These are phyloP conservation scores for Dendryphion nanum DNA, from an alignment of 2,329 filamentous ascomycete genomes.

Conservation along the genomic window DNA sequence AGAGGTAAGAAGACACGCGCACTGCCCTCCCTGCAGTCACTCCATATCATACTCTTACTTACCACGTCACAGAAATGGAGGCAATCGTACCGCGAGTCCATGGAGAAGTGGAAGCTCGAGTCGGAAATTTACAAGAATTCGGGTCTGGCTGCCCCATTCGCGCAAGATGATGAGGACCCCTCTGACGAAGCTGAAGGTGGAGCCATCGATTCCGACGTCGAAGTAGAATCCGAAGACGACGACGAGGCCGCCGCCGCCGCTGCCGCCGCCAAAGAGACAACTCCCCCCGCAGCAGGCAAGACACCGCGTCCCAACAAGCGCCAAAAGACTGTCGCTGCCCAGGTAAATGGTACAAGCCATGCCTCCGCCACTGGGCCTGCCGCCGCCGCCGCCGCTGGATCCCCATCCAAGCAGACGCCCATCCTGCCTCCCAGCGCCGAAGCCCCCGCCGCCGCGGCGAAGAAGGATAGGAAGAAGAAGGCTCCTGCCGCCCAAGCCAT, in stretches of 20 bases:
- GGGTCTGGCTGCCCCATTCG: slow-evolving; percentile 40
- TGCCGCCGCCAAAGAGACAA: slow-evolving; percentile 30
- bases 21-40: not conserved
- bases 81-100: slow-evolving; percentile 52
- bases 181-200: slow-evolving; percentile 38
- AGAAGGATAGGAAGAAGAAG: slow-evolving; percentile 36
- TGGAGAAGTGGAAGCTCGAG: slow-evolving; percentile 56
- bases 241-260: slow-evolving; percentile 23
- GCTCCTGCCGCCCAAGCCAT: slow-evolving; percentile 12
- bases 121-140: slow-evolving; percentile 55
- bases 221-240: slow-evolving; percentile 35
- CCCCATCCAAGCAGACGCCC: slow-evolving; percentile 4
- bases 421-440: slow-evolving; percentile 12
- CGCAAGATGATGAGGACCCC: slow-evolving; percentile 42
- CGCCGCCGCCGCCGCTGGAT: slow-evolving; percentile 9
- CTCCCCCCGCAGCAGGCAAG: slow-evolving; percentile 33
- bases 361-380: slow-evolving; percentile 5
- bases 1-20: slow-evolving; percentile 48
- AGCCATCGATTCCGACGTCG: slow-evolving; percentile 43
- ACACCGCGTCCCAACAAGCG: slow-evolving; percentile 37
- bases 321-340: slow-evolving; percentile 33
- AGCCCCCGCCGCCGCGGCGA: slow-evolving; percentile 14
- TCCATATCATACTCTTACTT: not conserved
- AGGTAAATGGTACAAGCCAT: slow-evolving; percentile 19
- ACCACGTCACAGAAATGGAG: slow-evolving; percentile 30